phyloP scores from a whole-genome alignment of 1,139 yeast genomes.

The Groenewaldozyma sp. region DNA sequence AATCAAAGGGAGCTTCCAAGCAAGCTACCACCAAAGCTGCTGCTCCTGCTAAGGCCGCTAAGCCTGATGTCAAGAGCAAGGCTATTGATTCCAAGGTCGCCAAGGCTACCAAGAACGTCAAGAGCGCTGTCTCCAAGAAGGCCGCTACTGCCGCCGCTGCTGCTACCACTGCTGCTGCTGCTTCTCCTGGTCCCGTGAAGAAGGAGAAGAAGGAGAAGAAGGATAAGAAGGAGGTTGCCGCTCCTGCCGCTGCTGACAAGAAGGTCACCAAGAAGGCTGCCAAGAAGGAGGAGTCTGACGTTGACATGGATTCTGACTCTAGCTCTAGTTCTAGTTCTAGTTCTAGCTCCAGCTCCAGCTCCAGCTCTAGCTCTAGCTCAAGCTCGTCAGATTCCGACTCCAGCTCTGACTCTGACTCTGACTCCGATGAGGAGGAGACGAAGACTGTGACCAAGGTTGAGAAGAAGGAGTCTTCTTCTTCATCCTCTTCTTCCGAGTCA shows the following conservation, averaged over 20 bases:
- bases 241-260: slow-evolving; percentile 6
- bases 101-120: neutral
- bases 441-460: slow-evolving; percentile 28
- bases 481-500: slow-evolving; percentile 18
- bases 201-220: slow-evolving; percentile 23
- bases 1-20: no score
- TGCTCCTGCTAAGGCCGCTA: no score
- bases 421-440: slow-evolving; percentile 17
- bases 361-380: no score
- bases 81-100: neutral
- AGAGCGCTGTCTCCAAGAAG: slow-evolving; percentile 5
- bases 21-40: no score
- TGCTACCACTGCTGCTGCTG: slow-evolving; percentile 22
- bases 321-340: no score
- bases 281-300: neutral
- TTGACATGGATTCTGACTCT: neutral
- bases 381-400: no score
- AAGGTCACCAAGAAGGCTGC: neutral
- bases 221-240: slow-evolving; percentile 19
- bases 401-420: slow-evolving; percentile 27
- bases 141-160: slow-evolving; percentile 18
- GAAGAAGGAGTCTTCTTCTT: no score
- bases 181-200: slow-evolving; percentile 24
- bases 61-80: neutral
- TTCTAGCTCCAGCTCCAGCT: no score